Evolutionary conservation across 129 eudicot species (phyloP).

Genomic region (Saposhnikovia divaricata): DNA sequence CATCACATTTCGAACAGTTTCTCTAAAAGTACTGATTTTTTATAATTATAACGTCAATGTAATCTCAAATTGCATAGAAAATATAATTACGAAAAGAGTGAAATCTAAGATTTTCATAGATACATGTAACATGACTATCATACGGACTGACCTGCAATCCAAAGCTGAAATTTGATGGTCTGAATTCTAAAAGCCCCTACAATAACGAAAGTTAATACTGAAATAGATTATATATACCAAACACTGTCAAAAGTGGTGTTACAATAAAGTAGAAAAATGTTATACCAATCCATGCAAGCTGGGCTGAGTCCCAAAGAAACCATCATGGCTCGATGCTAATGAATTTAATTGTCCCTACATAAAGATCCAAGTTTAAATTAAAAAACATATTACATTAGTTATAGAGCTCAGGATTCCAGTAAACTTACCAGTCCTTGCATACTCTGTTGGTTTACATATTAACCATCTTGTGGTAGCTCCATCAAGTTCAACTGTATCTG

Average conservation of each 20-base stretch:
- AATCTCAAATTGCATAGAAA: no score
- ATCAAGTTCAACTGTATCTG: slow-evolving; percentile 55
- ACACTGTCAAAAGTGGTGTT: background rate
- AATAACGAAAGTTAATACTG: background rate
- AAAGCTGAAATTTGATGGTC: slow-evolving; percentile 21
- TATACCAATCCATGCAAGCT: slow-evolving; percentile 49
- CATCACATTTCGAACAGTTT: no score
- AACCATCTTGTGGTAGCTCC: slow-evolving; percentile 60
- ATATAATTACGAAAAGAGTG: no score
- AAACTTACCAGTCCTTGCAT: slow-evolving; percentile 61
- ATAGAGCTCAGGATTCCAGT: background rate
- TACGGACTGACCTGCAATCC: slow-evolving; percentile 21
- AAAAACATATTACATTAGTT: background rate
- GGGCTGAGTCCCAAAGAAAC: slow-evolving; percentile 44
- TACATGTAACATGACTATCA: background rate
- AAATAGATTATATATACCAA: background rate
- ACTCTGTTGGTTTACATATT: slow-evolving; percentile 44
- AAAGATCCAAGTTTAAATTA: background rate
- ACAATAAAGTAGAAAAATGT: background rate
- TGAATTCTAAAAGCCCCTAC: slow-evolving; percentile 27
- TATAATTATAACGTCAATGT: no score
- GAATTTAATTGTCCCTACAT: slow-evolving; percentile 49
- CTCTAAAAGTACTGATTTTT: no score
- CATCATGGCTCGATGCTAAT: slow-evolving; percentile 42
- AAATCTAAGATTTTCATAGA: no score